Conservation (phyloP, 1,284 basidiomycete species). For the Stygiomarasmius scandens region DNA sequence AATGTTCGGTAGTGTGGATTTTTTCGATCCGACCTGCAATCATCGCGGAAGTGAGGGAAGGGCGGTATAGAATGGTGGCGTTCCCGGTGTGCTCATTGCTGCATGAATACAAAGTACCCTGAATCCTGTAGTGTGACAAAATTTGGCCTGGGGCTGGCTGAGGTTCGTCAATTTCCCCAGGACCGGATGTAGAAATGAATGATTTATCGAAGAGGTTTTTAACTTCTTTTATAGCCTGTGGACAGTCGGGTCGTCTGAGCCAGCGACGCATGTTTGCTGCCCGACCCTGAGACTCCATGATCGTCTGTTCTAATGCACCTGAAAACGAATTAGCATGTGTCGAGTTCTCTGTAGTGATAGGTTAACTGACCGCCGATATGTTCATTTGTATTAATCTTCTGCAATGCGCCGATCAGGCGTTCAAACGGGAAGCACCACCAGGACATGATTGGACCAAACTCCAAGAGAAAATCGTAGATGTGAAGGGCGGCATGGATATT, state of each 20-base stretch:
- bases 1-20: too few species aligned
- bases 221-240: slow-evolving; percentile 1
- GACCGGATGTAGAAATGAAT: too few species aligned
- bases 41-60: too few species aligned
- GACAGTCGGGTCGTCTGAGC: slow-evolving; percentile 7
- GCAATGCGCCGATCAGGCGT: slow-evolving; percentile 23
- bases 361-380: slow-evolving; percentile 10
- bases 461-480: slow-evolving; percentile 22
- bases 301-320: slow-evolving; percentile 3
- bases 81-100: too few species aligned
- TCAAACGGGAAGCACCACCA: slow-evolving; percentile 33
- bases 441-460: slow-evolving; percentile 24
- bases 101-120: too few species aligned
- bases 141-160: too few species aligned
- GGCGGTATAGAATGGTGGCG: too few species aligned
- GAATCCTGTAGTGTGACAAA: too few species aligned
- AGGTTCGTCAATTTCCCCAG: too few species aligned
- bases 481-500: slow-evolving; percentile 23
- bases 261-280: slow-evolving; percentile 7
- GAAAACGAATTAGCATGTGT: neutral
- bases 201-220: neutral
- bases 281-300: neutral
- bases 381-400: slow-evolving; percentile 18
- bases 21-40: too few species aligned
- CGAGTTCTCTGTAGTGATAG: neutral